A percentile compares a stretch with the other conserved stretches of the same genome.
phyloP scores from a whole-genome alignment of 2,329 filamentous ascomycete genomes.

The Paecilomyces formosus region DNA sequence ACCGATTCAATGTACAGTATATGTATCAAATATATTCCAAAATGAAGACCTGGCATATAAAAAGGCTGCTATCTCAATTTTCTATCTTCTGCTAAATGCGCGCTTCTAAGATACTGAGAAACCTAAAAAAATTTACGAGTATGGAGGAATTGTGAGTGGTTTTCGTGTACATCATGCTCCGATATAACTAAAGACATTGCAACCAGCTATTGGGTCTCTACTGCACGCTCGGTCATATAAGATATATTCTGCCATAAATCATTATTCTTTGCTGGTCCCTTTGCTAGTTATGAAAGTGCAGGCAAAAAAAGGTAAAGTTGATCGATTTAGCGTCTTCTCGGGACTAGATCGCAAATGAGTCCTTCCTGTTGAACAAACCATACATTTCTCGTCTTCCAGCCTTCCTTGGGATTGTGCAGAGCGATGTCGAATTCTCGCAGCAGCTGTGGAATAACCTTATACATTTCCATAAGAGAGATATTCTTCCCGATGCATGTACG shows the following conservation, averaged over 20 bases:
- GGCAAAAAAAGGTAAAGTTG: no score
- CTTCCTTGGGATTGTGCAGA: slow-evolving; percentile 3
- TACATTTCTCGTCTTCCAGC: slow-evolving; percentile 9
- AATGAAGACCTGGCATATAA: background rate
- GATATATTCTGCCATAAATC: no score
- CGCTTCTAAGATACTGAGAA: no score
- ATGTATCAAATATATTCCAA: background rate
- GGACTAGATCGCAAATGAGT: background rate
- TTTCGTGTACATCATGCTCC: no score
- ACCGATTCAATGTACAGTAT: background rate
- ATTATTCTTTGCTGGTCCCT: no score
- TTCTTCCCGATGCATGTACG: slow-evolving; percentile 19
- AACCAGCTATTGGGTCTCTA: no score
- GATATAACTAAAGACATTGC: no score
- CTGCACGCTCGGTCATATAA: no score
- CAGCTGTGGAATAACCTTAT: slow-evolving; percentile 16
- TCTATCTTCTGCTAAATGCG: background rate
- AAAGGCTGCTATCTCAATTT: background rate
- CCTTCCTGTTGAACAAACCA: slow-evolving; percentile 21
- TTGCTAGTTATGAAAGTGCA: no score
- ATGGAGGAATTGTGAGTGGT: no score
- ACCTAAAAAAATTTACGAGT: no score
- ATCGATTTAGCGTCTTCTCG: background rate
- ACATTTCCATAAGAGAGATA: slow-evolving; percentile 18
- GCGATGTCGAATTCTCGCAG: slow-evolving; percentile 13